Percentiles rank a stretch among this genome's conserved stretches.
These are phyloP conservation scores for Daldinia concentrica DNA, from an alignment of 495 filamentous ascomycete species.

Conservation along the genomic window DNA sequence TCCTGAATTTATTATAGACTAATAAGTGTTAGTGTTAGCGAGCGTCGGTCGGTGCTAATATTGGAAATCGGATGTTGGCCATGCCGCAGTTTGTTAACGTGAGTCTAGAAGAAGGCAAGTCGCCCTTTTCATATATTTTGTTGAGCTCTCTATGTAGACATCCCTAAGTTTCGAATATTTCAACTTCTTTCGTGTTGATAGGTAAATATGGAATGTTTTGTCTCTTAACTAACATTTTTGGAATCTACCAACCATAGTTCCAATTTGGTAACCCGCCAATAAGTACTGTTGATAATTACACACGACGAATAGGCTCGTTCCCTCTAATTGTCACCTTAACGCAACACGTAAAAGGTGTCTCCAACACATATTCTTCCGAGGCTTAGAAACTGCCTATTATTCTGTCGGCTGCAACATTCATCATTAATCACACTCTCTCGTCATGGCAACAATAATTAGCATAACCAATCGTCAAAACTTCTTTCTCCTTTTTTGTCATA, in stretches of 20 bases:
- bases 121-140: constrained; percentile 14
- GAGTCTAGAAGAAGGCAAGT: no score
- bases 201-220: constrained; percentile 28
- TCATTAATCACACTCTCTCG: constrained; percentile 41
- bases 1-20: neutral
- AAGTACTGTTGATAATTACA: constrained; percentile 18
- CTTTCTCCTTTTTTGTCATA: constrained; percentile 10
- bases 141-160: constrained; percentile 2
- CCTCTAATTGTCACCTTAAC: constrained; percentile 12
- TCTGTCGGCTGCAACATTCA: constrained; percentile 27
- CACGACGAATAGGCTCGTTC: constrained; percentile 23
- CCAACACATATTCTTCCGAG: constrained; percentile 42
- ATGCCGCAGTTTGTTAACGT: no score
- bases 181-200: constrained; percentile 23
- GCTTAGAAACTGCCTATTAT: constrained; percentile 3
- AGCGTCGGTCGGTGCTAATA: constrained; percentile 30
- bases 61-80: constrained; percentile 11
- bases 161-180: constrained; percentile 27
- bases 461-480: constrained; percentile 19
- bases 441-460: constrained; percentile 32
- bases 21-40: constrained; percentile 1
- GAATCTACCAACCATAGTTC: constrained; percentile 29
- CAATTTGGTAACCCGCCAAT: constrained; percentile 28
- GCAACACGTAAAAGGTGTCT: constrained; percentile 14
- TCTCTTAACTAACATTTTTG: constrained; percentile 19